Evolutionary conservation across 805 yeast species (phyloP).

Genomic region (Candida ovalis): DNA sequence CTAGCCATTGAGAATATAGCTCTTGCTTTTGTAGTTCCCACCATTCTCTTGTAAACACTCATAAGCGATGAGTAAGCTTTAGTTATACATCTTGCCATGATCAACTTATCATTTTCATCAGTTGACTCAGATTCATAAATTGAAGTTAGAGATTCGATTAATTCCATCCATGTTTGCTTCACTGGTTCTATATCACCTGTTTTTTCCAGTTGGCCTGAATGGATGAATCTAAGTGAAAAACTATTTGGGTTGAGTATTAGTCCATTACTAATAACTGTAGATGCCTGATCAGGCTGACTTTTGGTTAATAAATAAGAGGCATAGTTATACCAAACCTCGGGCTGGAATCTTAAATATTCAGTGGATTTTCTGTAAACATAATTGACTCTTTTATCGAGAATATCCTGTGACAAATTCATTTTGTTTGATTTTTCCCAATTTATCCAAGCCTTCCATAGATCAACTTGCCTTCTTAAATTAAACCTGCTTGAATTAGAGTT

Average conservation of each 20-base stretch:
- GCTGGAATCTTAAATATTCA: slow-evolving; percentile 55
- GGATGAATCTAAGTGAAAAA: slow-evolving; percentile 57
- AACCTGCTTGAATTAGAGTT: slow-evolving; percentile 11
- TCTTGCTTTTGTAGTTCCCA: slow-evolving; percentile 56
- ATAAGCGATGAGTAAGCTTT: slow-evolving; percentile 64
- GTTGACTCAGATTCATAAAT: slow-evolving; percentile 32
- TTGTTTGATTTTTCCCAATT: slow-evolving; percentile 75
- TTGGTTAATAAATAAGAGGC: slow-evolving; percentile 21
- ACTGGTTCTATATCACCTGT: slow-evolving; percentile 49
- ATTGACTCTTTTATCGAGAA: slow-evolving; percentile 52
- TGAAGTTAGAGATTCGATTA: slow-evolving; percentile 44
- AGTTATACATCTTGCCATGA: slow-evolving; percentile 44
- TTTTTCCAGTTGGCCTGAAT: slow-evolving; percentile 68
- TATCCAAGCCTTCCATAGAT: slow-evolving; percentile 71
- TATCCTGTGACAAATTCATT: slow-evolving; percentile 50
- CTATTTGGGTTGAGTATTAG: slow-evolving; percentile 66
- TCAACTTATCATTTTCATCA: slow-evolving; percentile 4
- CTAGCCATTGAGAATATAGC: slow-evolving; percentile 66
- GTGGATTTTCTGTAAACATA: slow-evolving; percentile 73
- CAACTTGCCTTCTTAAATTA: slow-evolving; percentile 39
- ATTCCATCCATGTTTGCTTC: slow-evolving; percentile 42
- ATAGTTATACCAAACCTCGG: slow-evolving; percentile 75
- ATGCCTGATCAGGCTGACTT: slow-evolving; percentile 13
- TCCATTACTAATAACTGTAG: slow-evolving; percentile 52
- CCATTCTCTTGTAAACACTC: slow-evolving; percentile 62